Evolutionary conservation across 1,284 basidiomycete genomes (phyloP).

Genomic region (Microbotryum violaceum): DNA sequence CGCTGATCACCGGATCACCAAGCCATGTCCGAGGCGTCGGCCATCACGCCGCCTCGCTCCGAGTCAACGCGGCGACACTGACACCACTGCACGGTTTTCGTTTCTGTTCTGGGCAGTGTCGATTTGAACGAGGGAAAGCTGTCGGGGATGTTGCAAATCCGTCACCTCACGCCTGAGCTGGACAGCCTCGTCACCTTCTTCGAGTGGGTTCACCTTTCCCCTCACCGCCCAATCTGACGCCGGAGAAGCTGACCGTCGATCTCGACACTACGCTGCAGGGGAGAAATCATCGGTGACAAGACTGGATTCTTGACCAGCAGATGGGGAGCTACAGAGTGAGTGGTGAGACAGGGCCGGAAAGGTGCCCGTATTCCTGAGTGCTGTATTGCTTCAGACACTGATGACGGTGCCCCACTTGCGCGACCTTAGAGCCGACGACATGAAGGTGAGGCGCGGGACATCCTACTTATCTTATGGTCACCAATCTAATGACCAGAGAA

Average conservation of each 20-base stretch:
- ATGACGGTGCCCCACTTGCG: too few relatives aligned
- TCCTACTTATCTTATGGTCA: too few relatives aligned
- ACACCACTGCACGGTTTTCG: slow-evolving; percentile 45
- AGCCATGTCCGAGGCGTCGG: too few relatives aligned
- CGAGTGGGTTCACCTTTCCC: slow-evolving; percentile 8
- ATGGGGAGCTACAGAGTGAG: slow-evolving; percentile 67
- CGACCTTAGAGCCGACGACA: slow-evolving; percentile 55
- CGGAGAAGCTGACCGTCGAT: too few relatives aligned
- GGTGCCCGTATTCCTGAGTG: too few relatives aligned
- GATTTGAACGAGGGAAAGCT: slow-evolving; percentile 69
- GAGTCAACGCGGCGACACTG: slow-evolving; percentile 2
- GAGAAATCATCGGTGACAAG: slow-evolving; percentile 74
- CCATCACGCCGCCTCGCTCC: slow-evolving; percentile 12
- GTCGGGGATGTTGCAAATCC: slow-evolving; percentile 81
- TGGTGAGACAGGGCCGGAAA: too few relatives aligned
- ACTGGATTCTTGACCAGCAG: slow-evolving; percentile 76
- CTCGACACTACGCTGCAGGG: slow-evolving; percentile 47
- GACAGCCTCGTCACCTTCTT: slow-evolving; percentile 87
- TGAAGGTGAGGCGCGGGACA: slow-evolving; percentile 45
- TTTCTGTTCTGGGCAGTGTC: slow-evolving; percentile 46
- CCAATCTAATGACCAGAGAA: too few relatives aligned
- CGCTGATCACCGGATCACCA: too few relatives aligned
- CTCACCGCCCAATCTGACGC: not conserved
- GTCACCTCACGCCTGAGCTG: slow-evolving; percentile 79
- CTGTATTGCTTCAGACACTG: too few relatives aligned